phyloP scores from a whole-genome alignment of 306 rosid species.

The Malus asiatica region DNA sequence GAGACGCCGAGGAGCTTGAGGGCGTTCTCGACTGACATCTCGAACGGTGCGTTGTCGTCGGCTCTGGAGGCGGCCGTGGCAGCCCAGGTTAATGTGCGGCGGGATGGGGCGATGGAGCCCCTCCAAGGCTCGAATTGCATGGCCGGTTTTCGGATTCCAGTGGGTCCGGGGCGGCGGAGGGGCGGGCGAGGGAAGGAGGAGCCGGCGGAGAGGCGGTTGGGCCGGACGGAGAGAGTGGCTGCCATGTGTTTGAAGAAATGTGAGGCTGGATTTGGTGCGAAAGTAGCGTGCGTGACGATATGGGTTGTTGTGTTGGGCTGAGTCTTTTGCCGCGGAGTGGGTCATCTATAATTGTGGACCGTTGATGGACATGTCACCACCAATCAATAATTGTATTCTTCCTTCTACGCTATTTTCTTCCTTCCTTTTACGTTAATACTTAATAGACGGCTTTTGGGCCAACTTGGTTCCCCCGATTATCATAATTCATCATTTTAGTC shows the following conservation, averaged over 20 bases:
- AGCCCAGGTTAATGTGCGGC: constrained; percentile 26
- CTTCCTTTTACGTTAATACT: too few species aligned
- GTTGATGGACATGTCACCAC: neutral
- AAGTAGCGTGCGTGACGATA: neutral
- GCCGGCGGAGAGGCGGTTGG: constrained; percentile 63
- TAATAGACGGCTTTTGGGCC: too few species aligned
- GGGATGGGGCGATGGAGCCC: constrained; percentile 15
- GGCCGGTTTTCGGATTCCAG: constrained; percentile 18
- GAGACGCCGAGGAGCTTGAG: constrained; percentile 87
- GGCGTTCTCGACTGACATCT: constrained; percentile 91
- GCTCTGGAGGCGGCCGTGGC: constrained; percentile 64
- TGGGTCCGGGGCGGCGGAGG: constrained; percentile 11
- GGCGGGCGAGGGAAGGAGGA: constrained; percentile 40
- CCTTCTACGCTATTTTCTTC: too few species aligned
- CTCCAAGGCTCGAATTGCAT: constrained; percentile 28
- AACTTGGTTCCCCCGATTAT: too few species aligned
- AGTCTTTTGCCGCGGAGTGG: neutral
- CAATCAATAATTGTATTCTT: neutral
- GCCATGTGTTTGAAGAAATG: constrained; percentile 35
- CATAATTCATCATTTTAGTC: too few species aligned
- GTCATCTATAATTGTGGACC: neutral
- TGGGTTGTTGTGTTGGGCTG: neutral
- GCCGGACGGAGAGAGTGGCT: constrained; percentile 72
- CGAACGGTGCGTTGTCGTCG: constrained; percentile 75
- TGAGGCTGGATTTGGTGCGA: constrained; percentile 28